These are phyloP conservation scores for Spirogloea muscicola DNA, from an alignment of 139 green algal genomes.

Conservation along the genomic window DNA sequence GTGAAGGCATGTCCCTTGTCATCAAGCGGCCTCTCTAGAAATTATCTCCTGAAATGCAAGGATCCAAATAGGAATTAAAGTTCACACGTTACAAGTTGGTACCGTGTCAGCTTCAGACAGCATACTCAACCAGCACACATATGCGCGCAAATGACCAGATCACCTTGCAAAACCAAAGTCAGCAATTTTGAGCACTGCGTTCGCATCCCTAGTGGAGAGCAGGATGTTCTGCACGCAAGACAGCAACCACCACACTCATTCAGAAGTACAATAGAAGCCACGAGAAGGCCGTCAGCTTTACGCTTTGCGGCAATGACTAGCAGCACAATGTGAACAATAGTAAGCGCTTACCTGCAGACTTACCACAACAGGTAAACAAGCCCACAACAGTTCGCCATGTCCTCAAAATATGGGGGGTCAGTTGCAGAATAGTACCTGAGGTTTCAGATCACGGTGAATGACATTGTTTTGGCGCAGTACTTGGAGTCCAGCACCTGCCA, in stretches of 20 bases:
- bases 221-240: slow-evolving; percentile 41
- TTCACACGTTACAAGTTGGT: too few species aligned
- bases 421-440: slow-evolving; percentile 59
- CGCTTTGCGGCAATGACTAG: neutral
- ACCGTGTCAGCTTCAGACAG: neutral
- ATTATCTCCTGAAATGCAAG: too few species aligned
- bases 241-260: neutral
- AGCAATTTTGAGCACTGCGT: slow-evolving; percentile 81
- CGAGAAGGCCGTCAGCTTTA: neutral
- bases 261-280: neutral
- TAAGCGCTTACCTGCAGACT: neutral
- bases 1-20: too few species aligned
- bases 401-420: neutral
- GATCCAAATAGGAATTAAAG: too few species aligned
- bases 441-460: slow-evolving; percentile 97
- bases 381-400: neutral
- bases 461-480: slow-evolving; percentile 78
- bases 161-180: slow-evolving; percentile 97
- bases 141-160: slow-evolving; percentile 53
- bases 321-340: neutral
- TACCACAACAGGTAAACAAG: neutral
- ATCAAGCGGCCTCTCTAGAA: too few species aligned
- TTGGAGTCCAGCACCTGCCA: slow-evolving; percentile 66
- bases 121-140: neutral
- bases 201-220: neutral